Evolutionary conservation across 2,329 filamentous ascomycete genomes (phyloP), one percentile per base, ranked within the genome.

Genomic region (Aschersonia sp.): DNA sequence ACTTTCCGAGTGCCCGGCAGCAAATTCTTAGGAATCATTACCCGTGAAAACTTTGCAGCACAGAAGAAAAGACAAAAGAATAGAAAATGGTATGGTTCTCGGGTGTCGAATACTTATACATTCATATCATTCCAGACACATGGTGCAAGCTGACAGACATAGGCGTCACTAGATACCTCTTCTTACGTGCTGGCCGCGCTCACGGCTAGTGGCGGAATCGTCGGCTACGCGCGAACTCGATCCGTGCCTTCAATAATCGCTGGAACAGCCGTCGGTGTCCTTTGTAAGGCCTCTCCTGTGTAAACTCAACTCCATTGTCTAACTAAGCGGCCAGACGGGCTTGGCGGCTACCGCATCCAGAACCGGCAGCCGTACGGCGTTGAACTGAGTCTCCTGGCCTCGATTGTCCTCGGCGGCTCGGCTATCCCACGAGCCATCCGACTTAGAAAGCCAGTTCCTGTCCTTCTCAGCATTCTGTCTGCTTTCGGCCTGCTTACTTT

Each of bases 351-450:
- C 59, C 84, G 89, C 50, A 81, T 95, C 52, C 81, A 83, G 57
- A 81, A 79, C 56, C 71, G 75, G 51, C 76, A 87, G 62, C 63
- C 84, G 4, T 95, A 92, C 63, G 92, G 90, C 52, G 69, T 94
- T 55, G 92, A 97, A 66, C 71, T 95, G 42, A 86, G 84, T n/a
- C 74, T 98, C 8, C 72, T 95, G 42, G 92, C 92, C 5, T 94
- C 87, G 1, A 58, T 87, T n/a, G 69, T 97, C 30, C 75, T 98
- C 37, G 90, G 76, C 41, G 88, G 87, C 22, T 84, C 84, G 41
- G 84, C 86, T 2, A 82, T 97, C 50, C 92, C 92, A 10, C 77
- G 92, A 46, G 92, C 88, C 5, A 80, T 98, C 59, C 86, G 81
- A 63, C 76, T 81, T 41, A 73, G 76, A 56, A 98, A 97, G 75